Evolutionary conservation across 164 flowering plant genomes (phyloP), one percentile per base, ranked within the genome.

Genomic region (Dillenia suffruticosa): DNA sequence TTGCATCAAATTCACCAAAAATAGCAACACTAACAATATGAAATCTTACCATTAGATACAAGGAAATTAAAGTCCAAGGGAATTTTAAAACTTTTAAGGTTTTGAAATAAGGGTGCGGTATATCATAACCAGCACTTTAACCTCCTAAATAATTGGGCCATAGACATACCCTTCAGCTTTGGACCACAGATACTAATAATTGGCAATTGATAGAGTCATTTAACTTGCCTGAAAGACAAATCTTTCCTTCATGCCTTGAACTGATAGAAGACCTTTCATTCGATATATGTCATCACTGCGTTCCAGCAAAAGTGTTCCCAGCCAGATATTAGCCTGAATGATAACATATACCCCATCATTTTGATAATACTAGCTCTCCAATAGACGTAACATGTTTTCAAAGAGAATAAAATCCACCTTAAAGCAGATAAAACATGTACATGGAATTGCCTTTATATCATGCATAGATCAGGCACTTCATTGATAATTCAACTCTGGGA

Each of bases 241-340:
- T 83, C 99, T 84, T 76, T 94, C 96, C 49, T 82, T 57, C 99
- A 94, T 91, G 16, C 96, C 97, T 64, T 84, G 74, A 44, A 94
- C 91, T 44, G 96, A 91, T 49, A 94, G 73, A 48, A 94, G 89
- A 63, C 99, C 99, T 70, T 94, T 94, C 99, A 91, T 91, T 44
- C 97, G 74, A 66, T 94, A 94, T 65, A 94, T 94, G 70, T 94
- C 97, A 48, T 94, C 97, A 63, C 97, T 91, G 9, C 81, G 77
- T 59, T 94, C 96, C 80, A 91, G 12, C 70, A 91, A 74, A 57
- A 94, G 69, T 24, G 87, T 91, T 44, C 99, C 97, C 55, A 94
- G 79, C 97, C 99, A 94, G 54, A 82, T 82, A 75, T 94, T 94
- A 47, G 97, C 97, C 99, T 94, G 95, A 58, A 69, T 56, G 26